phyloP scores from a whole-genome alignment of 2,329 filamentous ascomycete genomes.

The Aspergillus ochraceoroseus region DNA sequence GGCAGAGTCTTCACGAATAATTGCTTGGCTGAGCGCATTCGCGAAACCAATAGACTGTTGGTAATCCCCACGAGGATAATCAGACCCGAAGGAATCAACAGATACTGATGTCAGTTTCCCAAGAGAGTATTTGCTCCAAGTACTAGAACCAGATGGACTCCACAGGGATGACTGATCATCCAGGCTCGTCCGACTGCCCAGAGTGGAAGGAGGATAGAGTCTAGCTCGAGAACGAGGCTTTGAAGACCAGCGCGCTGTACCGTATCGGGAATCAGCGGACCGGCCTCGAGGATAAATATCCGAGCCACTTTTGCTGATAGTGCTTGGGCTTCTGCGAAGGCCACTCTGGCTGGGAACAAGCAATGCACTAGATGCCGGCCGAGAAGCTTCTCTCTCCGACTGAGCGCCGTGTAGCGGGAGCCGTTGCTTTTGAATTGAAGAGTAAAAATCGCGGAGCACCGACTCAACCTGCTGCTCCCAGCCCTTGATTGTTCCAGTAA shows the following conservation, averaged over 20 bases:
- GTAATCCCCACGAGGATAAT: constrained; percentile 71
- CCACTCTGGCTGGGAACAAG: constrained; percentile 63
- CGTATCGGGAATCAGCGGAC: constrained; percentile 58
- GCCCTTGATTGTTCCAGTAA: constrained; percentile 66
- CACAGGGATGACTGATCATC: constrained; percentile 86
- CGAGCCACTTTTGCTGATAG: constrained; percentile 87
- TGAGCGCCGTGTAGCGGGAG: constrained; percentile 77
- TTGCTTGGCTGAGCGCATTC: constrained; percentile 91
- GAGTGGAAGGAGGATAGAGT: constrained; percentile 68
- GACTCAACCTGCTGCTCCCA: constrained; percentile 88
- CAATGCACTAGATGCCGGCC: constrained; percentile 53
- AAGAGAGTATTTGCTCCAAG: constrained; percentile 90
- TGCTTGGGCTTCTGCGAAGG: constrained; percentile 81
- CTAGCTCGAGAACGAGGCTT: constrained; percentile 80
- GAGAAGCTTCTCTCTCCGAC: constrained; percentile 38
- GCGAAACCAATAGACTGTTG: constrained; percentile 97
- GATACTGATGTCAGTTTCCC: constrained; percentile 88
- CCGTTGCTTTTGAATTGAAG: constrained; percentile 79
- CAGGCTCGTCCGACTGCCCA: constrained; percentile 87
- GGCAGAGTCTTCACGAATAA: constrained; percentile 72
- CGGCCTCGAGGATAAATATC: constrained; percentile 69
- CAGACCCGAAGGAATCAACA: constrained; percentile 80
- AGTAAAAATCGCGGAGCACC: constrained; percentile 89
- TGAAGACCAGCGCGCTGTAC: constrained; percentile 69
- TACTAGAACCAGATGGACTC: constrained; percentile 87